A percentile compares a stretch with the other conserved stretches of the same genome.
These are phyloP conservation scores for Wickerhamiella occidentalis DNA, from an alignment of 805 yeast species.

Conservation along the genomic window DNA sequence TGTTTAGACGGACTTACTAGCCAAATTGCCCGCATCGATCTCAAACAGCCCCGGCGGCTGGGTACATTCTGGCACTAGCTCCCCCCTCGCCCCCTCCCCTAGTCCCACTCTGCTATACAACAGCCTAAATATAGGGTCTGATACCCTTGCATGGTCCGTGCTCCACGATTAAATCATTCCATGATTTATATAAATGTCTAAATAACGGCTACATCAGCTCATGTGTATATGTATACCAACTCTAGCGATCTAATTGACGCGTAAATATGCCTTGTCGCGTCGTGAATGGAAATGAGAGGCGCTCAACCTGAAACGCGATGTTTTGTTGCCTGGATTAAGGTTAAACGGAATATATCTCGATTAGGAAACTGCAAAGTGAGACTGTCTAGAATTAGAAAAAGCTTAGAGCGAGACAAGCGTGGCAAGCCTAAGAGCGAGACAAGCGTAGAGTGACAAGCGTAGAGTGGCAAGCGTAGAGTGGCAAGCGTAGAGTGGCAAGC, in stretches of 20 bases:
- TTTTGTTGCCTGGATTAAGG: not conserved
- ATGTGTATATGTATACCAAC: not conserved
- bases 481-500: no score
- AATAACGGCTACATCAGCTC: not conserved
- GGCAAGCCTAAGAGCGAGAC: no score
- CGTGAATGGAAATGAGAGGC: not conserved
- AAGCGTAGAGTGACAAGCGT: no score
- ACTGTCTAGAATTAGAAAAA: not conserved
- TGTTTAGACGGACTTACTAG: no score
- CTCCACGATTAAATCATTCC: not conserved
- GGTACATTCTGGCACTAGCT: no score
- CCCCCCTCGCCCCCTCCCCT: not conserved
- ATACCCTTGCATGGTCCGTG: constrained; percentile 1
- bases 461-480: no score
- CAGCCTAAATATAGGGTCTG: not conserved
- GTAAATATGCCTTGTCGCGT: not conserved
- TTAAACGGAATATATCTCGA: not conserved
- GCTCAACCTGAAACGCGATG: not conserved
- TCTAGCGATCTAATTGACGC: not conserved
- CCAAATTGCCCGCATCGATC: no score
- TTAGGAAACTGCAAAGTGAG: not conserved
- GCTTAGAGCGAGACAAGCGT: no score
- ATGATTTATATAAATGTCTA: not conserved
- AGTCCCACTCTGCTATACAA: no score
- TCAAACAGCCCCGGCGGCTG: no score